Conservation (phyloP, 805 yeast species). For the Wickerhamomyces chaumierensis region DNA sequence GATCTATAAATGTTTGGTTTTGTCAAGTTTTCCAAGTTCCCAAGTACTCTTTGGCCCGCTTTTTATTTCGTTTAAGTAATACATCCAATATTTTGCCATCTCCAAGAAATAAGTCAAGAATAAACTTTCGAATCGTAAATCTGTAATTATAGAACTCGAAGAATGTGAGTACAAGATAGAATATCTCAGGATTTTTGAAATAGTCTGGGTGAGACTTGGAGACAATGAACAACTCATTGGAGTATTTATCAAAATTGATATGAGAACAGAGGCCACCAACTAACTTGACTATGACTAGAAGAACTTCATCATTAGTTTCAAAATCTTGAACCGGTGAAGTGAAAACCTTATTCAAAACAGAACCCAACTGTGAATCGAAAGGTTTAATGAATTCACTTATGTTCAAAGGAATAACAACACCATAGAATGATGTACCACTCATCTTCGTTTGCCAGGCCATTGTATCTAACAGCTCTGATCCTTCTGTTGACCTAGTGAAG, state of each 20-base stretch:
- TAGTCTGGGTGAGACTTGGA: constrained; percentile 37
- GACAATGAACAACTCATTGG: constrained; percentile 43
- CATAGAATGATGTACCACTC: no score
- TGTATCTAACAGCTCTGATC: constrained; percentile 78
- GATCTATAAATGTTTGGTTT: no score
- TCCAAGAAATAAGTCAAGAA: constrained; percentile 49
- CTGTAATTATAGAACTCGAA: constrained; percentile 51
- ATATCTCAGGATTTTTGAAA: constrained; percentile 46
- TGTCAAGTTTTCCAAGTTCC: no score
- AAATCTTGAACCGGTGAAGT: neutral
- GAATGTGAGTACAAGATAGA: constrained; percentile 37
- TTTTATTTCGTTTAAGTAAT: constrained; percentile 35
- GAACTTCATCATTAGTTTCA: constrained; percentile 16
- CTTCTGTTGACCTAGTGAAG: constrained; percentile 61
- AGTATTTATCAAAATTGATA: constrained; percentile 39
- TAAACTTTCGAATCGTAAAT: constrained; percentile 48
- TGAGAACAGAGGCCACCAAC: constrained; percentile 50
- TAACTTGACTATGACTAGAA: constrained; percentile 21
- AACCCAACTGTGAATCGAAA: neutral
- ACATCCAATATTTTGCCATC: constrained; percentile 41
- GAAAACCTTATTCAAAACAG: neutral
- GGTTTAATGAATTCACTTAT: constrained; percentile 20
- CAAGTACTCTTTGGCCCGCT: constrained; percentile 11
- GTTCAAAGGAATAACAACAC: constrained; percentile 29
- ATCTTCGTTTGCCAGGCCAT: constrained; percentile 56